phyloP scores from a whole-genome alignment of 805 yeast species.

The Yarrowia bubula region DNA sequence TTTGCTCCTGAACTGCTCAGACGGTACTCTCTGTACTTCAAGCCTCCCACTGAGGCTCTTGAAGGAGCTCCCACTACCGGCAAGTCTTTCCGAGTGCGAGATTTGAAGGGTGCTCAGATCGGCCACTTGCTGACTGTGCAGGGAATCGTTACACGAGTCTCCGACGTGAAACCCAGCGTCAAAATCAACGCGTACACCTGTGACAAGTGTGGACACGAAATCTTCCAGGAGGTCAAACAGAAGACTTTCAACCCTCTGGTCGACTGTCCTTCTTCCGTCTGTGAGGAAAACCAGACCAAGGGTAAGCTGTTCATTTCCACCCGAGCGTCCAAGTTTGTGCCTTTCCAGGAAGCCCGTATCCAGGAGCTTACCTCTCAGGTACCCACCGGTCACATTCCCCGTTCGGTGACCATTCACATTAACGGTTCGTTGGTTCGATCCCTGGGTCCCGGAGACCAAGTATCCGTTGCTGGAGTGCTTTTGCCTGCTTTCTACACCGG shows the following conservation, averaged over 20 bases:
- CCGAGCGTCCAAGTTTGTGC: constrained; percentile 90
- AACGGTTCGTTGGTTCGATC: constrained; percentile 87
- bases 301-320: constrained; percentile 92
- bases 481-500: constrained; percentile 97
- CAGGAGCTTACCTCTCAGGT: constrained; percentile 96
- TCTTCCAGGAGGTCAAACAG: constrained; percentile 89
- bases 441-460: constrained; percentile 90
- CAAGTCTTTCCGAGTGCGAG: constrained; percentile 82
- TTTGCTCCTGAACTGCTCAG: constrained; percentile 87
- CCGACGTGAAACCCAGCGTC: constrained; percentile 93
- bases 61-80: constrained; percentile 36
- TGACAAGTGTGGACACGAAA: constrained; percentile 94
- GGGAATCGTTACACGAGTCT: constrained; percentile 92
- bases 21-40: constrained; percentile 81
- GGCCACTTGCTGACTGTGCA: constrained; percentile 88
- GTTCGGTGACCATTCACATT: constrained; percentile 80
- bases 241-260: constrained; percentile 81
- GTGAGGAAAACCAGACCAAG: constrained; percentile 72
- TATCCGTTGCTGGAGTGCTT: constrained; percentile 87
- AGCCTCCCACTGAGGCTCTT: constrained; percentile 57
- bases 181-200: constrained; percentile 94
- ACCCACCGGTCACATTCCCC: constrained; percentile 96
- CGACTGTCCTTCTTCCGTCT: constrained; percentile 81
- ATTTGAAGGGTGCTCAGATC: constrained; percentile 74
- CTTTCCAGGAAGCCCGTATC: constrained; percentile 92